Evolutionary conservation across 2,329 filamentous ascomycete species (phyloP).

Genomic region (Coniochaeta sp.): DNA sequence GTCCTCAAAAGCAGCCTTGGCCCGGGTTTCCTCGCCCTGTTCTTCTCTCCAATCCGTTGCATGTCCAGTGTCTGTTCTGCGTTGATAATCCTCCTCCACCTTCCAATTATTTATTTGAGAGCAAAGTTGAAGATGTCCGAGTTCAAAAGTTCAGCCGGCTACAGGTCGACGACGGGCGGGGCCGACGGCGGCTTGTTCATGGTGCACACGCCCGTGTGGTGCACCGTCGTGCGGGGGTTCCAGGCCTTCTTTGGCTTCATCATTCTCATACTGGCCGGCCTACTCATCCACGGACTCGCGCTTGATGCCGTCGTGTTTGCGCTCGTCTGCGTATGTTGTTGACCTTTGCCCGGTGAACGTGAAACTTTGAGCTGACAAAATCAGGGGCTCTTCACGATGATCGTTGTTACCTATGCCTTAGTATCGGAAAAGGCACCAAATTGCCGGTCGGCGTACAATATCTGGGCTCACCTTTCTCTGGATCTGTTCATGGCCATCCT

Average conservation of each 20-base stretch:
- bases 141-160: constrained; percentile 1
- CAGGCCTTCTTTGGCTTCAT: constrained; percentile 20
- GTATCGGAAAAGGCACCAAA: constrained; percentile 18
- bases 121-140: not conserved
- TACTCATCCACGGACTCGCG: constrained; percentile 21
- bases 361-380: not conserved
- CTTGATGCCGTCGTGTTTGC: constrained; percentile 18
- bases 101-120: no score
- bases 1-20: not conserved
- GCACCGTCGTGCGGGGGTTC: constrained; percentile 18
- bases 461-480: constrained; percentile 24
- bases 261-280: constrained; percentile 17
- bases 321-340: constrained; percentile 20
- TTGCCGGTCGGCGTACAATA: constrained; percentile 21
- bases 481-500: constrained; percentile 24
- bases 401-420: constrained; percentile 18
- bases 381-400: constrained; percentile 20
- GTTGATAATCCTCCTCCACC: no score
- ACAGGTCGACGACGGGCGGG: constrained; percentile 1
- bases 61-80: no score
- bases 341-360: no score
- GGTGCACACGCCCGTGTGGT: constrained; percentile 17
- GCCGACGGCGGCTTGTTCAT: constrained; percentile 9
- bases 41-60: not conserved
- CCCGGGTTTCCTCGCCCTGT: not conserved